Evolutionary conservation across 495 filamentous ascomycete genomes (phyloP).

Genomic region (Neurospora discreta): DNA sequence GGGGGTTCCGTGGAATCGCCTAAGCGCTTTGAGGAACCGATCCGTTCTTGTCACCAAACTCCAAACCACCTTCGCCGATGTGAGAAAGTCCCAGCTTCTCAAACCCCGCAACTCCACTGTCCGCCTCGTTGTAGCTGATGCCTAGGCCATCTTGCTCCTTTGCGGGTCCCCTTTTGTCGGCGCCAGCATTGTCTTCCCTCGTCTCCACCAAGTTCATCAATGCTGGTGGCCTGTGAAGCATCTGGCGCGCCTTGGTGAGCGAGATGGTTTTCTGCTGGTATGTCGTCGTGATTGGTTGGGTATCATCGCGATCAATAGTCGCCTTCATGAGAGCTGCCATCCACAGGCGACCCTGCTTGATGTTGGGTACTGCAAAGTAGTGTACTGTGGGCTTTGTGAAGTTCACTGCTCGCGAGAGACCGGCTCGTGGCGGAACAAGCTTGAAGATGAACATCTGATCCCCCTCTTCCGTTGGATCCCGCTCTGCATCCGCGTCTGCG

Average conservation of each 20-base stretch:
- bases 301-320: constrained; percentile 89
- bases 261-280: constrained; percentile 92
- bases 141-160: constrained; percentile 3
- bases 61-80: constrained; percentile 25
- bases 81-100: constrained; percentile 34
- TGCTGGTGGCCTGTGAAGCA: constrained; percentile 80
- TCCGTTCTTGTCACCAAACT: constrained; percentile 24
- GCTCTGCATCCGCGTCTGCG: constrained; percentile 31
- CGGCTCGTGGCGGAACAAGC: constrained; percentile 79
- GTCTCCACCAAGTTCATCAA: constrained; percentile 62
- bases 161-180: constrained; percentile 8
- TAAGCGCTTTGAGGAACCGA: constrained; percentile 34
- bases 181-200: constrained; percentile 19
- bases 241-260: constrained; percentile 67
- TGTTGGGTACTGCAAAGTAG: constrained; percentile 90
- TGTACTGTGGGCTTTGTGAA: constrained; percentile 96
- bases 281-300: constrained; percentile 66
- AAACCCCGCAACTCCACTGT: constrained; percentile 37
- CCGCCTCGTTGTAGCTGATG: constrained; percentile 26
- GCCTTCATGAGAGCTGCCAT: constrained; percentile 99
- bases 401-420: constrained; percentile 82
- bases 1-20: constrained; percentile 1
- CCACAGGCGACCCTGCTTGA: constrained; percentile 83
- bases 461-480: constrained; percentile 31
- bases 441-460: constrained; percentile 93